phyloP scores from a whole-genome alignment of 2,329 filamentous ascomycete genomes.

The Aotearoamyces nothofagi region DNA sequence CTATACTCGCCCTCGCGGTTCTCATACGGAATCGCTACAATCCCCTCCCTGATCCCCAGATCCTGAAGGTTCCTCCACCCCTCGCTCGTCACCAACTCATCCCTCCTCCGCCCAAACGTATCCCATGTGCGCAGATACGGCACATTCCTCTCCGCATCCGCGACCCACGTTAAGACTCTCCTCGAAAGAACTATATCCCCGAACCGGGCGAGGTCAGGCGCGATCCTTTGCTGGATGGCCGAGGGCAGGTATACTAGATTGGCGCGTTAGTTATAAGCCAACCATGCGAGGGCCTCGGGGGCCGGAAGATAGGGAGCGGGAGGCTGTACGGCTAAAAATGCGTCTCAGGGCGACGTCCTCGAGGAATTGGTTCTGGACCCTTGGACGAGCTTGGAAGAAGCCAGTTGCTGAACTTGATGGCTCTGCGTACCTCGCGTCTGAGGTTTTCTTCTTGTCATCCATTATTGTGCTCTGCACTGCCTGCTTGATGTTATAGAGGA shows the following conservation, averaged over 20 bases:
- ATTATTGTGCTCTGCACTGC: too few relatives aligned
- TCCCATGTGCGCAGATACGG: slow-evolving; percentile 29
- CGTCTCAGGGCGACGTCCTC: slow-evolving; percentile 37
- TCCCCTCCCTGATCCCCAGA: slow-evolving; percentile 40
- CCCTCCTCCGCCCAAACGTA: slow-evolving; percentile 43
- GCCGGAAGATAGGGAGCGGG: slow-evolving; percentile 2
- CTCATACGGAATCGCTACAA: slow-evolving; percentile 9
- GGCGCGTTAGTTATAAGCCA: slow-evolving; percentile 1
- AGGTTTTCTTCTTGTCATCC: too few relatives aligned
- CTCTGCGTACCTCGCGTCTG: too few relatives aligned
- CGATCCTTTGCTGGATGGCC: slow-evolving; percentile 8
- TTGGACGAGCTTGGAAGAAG: slow-evolving; percentile 38
- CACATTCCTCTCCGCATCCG: slow-evolving; percentile 49
- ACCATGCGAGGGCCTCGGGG: too few relatives aligned
- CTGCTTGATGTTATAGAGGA: too few relatives aligned
- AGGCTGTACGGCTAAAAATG: slow-evolving; percentile 34
- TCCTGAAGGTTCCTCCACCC: slow-evolving; percentile 50
- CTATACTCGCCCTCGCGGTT: slow-evolving; percentile 4
- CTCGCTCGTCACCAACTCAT: slow-evolving; percentile 45
- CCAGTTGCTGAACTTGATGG: slow-evolving; percentile 26
- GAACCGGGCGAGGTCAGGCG: slow-evolving; percentile 18
- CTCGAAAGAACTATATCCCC: slow-evolving; percentile 37
- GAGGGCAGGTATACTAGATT: slow-evolving; percentile 17
- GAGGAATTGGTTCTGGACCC: slow-evolving; percentile 38
- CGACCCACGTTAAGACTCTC: slow-evolving; percentile 38